Base-by-base conservation (phyloP, 345 rosid species). In the Xanthoceras sorbifolium region DNA sequence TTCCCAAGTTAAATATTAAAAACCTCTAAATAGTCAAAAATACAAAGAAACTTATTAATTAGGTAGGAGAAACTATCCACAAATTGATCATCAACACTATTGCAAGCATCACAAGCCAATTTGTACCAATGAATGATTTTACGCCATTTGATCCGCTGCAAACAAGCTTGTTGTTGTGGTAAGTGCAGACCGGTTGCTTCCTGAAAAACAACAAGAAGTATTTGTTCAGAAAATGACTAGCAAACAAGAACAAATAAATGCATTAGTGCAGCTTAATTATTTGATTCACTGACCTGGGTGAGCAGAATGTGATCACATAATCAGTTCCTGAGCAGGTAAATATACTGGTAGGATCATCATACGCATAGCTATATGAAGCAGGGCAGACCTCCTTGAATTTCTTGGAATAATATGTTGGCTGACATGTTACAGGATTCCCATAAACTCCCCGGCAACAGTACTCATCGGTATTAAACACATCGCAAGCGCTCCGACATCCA, bases 401-500 rank as follows among this genome's bases (percentile, higher is more conserved):
- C 76, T 90, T 90, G 46, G 98, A 95, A 71, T 93, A 95, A 68
- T 70, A 86, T 0, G 98, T 91, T 0, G 99, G 98, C 57, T 72
- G 88, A 67, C 99, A 95, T 1, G 65, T 73, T 0, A 46, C 50
- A 0, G 98, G 85, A 11, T 89, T 89, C 0, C 93, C 97, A 62
- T 84, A 88, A 22, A 69, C 46, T 12, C 98, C 99, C 66, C 85
- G 80, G 20, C 99, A 95, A 32, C 99, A 95, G 46, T 93, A 95
- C 77, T 88, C 98, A 59, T 93, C 99, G 0, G 94, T 95, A 73
- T 84, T 78, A 74, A 91, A 95, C 82, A 92, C 97, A 40, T 95
- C 97, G 61, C 99, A 95, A 0, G 99, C 99, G 75, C 99, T 93
- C 42, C 97, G 82, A 54, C 99, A 95, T 14, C 79, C 90, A 0